Conservation (phyloP, 768 basidiomycete genomes). For the Lactarius hatsudake region DNA sequence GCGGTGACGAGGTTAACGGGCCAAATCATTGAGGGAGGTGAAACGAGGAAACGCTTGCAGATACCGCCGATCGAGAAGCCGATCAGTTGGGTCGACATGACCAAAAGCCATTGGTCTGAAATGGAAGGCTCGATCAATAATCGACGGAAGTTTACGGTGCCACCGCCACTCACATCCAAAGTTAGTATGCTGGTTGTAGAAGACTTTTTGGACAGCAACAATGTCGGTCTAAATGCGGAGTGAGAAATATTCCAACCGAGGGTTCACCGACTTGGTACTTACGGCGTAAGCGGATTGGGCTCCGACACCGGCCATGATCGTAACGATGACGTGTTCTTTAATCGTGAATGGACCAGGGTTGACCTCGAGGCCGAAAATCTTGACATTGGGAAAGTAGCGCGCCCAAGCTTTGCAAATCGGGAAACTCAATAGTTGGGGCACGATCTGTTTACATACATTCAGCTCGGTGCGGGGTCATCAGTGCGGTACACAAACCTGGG, state of each 20-base stretch:
- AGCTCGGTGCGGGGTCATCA: slow-evolving; percentile 15
- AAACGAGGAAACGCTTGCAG: slow-evolving; percentile 44
- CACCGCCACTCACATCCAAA: slow-evolving; percentile 33
- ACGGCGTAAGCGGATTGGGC: slow-evolving; percentile 36
- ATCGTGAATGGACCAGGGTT: slow-evolving; percentile 73
- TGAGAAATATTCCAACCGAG: neutral
- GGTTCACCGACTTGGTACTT: slow-evolving; percentile 3
- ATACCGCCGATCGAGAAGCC: slow-evolving; percentile 45
- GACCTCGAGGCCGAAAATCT: slow-evolving; percentile 48
- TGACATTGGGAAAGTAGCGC: slow-evolving; percentile 48
- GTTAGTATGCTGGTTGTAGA: slow-evolving; percentile 41
- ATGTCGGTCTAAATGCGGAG: slow-evolving; percentile 39
- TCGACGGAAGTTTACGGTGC: neutral
- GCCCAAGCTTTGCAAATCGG: slow-evolving; percentile 64
- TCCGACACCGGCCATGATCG: slow-evolving; percentile 42
- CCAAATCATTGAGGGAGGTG: slow-evolving; percentile 47
- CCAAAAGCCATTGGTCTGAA: slow-evolving; percentile 38
- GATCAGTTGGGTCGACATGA: slow-evolving; percentile 44
- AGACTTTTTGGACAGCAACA: slow-evolving; percentile 45
- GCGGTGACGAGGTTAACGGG: slow-evolving; percentile 43
- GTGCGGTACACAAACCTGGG: slow-evolving; percentile 25
- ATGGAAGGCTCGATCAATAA: neutral
- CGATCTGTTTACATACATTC: slow-evolving; percentile 36
- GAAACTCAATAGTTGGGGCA: slow-evolving; percentile 68
- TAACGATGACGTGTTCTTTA: slow-evolving; percentile 65